These are phyloP conservation scores for Cryptococcus sp. DNA, from an alignment of 1,284 basidiomycete species.

Conservation along the genomic window DNA sequence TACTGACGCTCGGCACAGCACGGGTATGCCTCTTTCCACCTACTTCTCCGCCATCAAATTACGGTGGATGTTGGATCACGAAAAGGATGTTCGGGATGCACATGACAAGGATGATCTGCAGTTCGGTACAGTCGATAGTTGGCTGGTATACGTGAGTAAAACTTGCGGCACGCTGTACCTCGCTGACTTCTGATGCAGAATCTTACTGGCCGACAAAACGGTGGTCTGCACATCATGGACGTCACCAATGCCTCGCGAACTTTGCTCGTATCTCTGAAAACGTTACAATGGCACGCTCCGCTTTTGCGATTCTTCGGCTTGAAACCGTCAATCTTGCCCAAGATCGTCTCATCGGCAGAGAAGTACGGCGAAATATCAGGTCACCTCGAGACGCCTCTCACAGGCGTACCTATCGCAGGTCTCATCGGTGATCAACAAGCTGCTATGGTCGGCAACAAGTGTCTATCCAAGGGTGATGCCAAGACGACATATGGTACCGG, in stretches of 20 bases:
- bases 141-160: constrained; percentile 81
- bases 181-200: constrained; percentile 59
- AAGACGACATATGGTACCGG: constrained; percentile 97
- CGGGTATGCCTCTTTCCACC: constrained; percentile 88
- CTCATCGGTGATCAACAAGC: constrained; percentile 97
- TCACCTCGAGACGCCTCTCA: constrained; percentile 61
- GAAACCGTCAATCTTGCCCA: constrained; percentile 75
- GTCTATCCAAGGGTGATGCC: constrained; percentile 76
- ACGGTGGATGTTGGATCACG: constrained; percentile 93
- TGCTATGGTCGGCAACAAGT: constrained; percentile 95
- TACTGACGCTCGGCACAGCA: constrained; percentile 57
- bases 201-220: constrained; percentile 70
- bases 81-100: constrained; percentile 75
- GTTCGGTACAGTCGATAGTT: constrained; percentile 95
- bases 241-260: constrained; percentile 97
- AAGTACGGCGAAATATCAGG: constrained; percentile 76
- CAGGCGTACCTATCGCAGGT: constrained; percentile 82
- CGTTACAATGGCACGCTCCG: constrained; percentile 77
- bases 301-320: constrained; percentile 88
- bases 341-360: constrained; percentile 87
- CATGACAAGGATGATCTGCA: constrained; percentile 78
- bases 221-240: constrained; percentile 83
- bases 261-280: constrained; percentile 81
- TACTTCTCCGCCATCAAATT: constrained; percentile 97
- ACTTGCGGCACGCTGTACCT: neutral